These are phyloP conservation scores for Scalesia atractyloides DNA, from an alignment of 129 eudicot genomes.

Conservation along the genomic window DNA sequence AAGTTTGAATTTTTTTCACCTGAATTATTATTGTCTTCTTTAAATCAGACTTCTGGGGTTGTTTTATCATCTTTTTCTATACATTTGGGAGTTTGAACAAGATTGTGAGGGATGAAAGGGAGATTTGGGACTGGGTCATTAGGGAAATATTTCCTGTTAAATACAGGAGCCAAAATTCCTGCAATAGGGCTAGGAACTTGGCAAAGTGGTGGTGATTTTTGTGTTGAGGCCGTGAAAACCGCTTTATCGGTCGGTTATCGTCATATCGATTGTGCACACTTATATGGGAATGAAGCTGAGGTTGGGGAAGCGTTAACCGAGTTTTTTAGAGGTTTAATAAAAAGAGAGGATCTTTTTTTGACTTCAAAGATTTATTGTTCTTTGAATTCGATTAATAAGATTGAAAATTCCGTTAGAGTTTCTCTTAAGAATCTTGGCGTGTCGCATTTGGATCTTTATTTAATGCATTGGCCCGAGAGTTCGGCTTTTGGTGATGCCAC, in stretches of 20 bases:
- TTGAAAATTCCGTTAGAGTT: slow-evolving; percentile 58
- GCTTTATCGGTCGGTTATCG: slow-evolving; percentile 60
- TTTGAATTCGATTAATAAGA: slow-evolving; percentile 57
- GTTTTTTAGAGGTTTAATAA: slow-evolving; percentile 46
- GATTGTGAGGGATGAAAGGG: slow-evolving; percentile 44
- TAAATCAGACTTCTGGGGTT: slow-evolving; percentile 6
- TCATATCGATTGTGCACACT: slow-evolving; percentile 63
- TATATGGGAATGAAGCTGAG: slow-evolving; percentile 60
- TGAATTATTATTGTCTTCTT: slow-evolving; percentile 24
- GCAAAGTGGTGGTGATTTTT: slow-evolving; percentile 67
- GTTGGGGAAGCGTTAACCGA: slow-evolving; percentile 58
- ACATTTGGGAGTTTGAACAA: slow-evolving; percentile 1
- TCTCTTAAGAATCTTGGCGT: slow-evolving; percentile 63
- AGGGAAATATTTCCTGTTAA: slow-evolving; percentile 50
- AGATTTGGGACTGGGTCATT: slow-evolving; percentile 49
- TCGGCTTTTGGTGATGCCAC: slow-evolving; percentile 66
- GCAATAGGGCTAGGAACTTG: slow-evolving; percentile 67
- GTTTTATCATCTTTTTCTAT: slow-evolving; percentile 3
- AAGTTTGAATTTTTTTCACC: slow-evolving; percentile 12
- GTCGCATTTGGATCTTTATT: slow-evolving; percentile 57
- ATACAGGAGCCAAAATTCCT: slow-evolving; percentile 56
- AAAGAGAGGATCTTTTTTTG: slow-evolving; percentile 56
- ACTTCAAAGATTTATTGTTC: slow-evolving; percentile 61
- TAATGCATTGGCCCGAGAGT: slow-evolving; percentile 75
- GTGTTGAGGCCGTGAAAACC: slow-evolving; percentile 57